Conservation (phyloP, 306 rosid species). For the Trifolium dubium region DNA sequence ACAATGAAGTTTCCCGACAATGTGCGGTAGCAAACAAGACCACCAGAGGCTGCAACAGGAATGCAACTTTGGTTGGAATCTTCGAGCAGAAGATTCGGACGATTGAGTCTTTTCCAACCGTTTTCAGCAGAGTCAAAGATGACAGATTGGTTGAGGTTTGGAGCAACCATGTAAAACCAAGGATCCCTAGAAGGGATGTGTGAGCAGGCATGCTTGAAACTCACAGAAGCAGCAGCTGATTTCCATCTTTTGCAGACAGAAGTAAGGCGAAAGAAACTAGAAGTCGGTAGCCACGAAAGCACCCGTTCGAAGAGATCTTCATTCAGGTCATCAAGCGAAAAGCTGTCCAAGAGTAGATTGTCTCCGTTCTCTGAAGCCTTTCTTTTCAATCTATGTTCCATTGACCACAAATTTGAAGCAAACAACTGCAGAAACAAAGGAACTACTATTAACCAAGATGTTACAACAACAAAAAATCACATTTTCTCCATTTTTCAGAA, state of each 20-base stretch:
- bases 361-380: conserved; percentile 58
- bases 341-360: conserved; percentile 30
- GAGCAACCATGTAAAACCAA: conserved; percentile 91
- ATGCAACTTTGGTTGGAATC: conserved; percentile 53
- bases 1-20: conserved; percentile 57
- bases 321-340: conserved; percentile 78
- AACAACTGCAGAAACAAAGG: conserved; percentile 53
- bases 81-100: conserved; percentile 50
- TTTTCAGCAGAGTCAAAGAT: conserved; percentile 76
- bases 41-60: conserved; percentile 92
- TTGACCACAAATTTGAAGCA: conserved; percentile 36
- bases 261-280: conserved; percentile 78
- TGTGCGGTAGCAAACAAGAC: conserved; percentile 81
- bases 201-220: conserved; percentile 90
- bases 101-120: conserved; percentile 72
- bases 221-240: conserved; percentile 67
- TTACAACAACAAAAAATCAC: conserved; percentile 31
- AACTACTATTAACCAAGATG: not conserved
- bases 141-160: conserved; percentile 63
- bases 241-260: conserved; percentile 95
- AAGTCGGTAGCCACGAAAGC: conserved; percentile 89
- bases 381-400: conserved; percentile 76
- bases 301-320: conserved; percentile 85
- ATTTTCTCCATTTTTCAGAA: not conserved
- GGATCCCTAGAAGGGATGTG: conserved; percentile 73